Evolutionary conservation across 768 basidiomycete genomes (phyloP).

Genomic region (Auriscalpium microsporum): DNA sequence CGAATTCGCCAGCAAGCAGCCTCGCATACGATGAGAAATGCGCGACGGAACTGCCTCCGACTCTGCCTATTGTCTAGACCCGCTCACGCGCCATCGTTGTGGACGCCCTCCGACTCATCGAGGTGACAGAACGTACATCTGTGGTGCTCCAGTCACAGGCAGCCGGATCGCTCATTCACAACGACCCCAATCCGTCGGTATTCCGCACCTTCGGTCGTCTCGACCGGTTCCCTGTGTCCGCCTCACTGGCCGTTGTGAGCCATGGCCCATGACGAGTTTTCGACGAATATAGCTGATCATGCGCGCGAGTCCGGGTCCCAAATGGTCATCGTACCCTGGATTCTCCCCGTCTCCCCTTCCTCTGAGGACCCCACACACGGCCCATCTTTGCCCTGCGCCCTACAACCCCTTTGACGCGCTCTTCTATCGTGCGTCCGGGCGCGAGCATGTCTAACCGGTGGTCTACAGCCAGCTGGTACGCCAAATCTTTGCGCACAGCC

Average conservation of each 20-base stretch:
- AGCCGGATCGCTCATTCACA: conserved; percentile 57
- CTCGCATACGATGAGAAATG: background rate
- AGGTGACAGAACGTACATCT: conserved; percentile 82
- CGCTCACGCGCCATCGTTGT: conserved; percentile 36
- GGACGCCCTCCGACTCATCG: conserved; percentile 83
- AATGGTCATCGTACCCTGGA: conserved; percentile 83
- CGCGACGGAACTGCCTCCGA: background rate
- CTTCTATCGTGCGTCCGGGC: conserved; percentile 45
- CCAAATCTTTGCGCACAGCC: conserved; percentile 63
- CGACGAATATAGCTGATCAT: conserved; percentile 54
- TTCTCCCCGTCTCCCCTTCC: conserved; percentile 25
- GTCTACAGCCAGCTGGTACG: conserved; percentile 82
- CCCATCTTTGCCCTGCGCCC: conserved; percentile 7
- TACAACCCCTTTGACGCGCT: conserved; percentile 71
- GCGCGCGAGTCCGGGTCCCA: conserved; percentile 51
- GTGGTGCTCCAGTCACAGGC: conserved; percentile 78
- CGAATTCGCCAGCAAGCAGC: background rate
- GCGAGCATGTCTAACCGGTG: conserved; percentile 44
- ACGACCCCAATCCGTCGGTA: conserved; percentile 64
- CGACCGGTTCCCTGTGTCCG: conserved; percentile 54
- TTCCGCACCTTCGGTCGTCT: conserved; percentile 74
- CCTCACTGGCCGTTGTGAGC: conserved; percentile 70
- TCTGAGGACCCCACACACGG: conserved; percentile 22
- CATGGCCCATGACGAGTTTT: conserved; percentile 67
- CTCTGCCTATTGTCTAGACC: background rate